Evolutionary conservation across 1,284 basidiomycete genomes (phyloP).

Genomic region (Mycosarcoma maydis): DNA sequence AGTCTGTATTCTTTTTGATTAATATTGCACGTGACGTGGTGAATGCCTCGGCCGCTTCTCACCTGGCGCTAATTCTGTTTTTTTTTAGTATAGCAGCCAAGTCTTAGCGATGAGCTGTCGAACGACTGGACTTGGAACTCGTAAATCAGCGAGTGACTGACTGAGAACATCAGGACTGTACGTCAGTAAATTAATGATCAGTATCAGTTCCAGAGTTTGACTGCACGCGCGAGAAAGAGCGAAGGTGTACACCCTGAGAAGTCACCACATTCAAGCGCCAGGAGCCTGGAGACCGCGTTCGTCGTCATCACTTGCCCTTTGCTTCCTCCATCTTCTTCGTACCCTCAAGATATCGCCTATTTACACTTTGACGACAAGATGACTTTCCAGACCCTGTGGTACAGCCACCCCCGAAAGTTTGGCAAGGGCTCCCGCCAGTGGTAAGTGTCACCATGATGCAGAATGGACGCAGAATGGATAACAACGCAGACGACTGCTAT

Average conservation of each 20-base stretch:
- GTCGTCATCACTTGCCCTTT: conserved; percentile 21
- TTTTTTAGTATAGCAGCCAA: too few species aligned
- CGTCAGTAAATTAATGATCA: background rate
- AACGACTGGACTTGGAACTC: too few species aligned
- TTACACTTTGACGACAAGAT: conserved; percentile 53
- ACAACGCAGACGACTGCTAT: conserved; percentile 5
- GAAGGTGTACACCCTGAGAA: too few species aligned
- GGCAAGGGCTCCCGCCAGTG: conserved; percentile 65
- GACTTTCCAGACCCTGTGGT: conserved; percentile 65
- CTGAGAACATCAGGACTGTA: background rate
- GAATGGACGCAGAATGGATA: background rate
- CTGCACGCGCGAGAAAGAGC: background rate
- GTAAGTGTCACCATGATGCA: conserved; percentile 54
- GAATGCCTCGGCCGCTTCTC: too few species aligned
- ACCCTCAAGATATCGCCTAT: conserved; percentile 37
- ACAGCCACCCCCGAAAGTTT: conserved; percentile 62
- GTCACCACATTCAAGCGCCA: background rate
- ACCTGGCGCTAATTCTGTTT: too few species aligned
- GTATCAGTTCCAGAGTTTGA: background rate
- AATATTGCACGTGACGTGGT: too few species aligned
- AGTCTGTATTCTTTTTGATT: too few species aligned
- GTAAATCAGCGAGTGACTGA: too few species aligned
- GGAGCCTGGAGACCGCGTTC: conserved; percentile 17
- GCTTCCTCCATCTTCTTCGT: conserved; percentile 42
- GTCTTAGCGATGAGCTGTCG: too few species aligned